A percentile compares a stretch with the other conserved stretches of the same genome.
phyloP scores from a whole-genome alignment of 2,329 filamentous ascomycete genomes.

The Mycogone perniciosa region DNA sequence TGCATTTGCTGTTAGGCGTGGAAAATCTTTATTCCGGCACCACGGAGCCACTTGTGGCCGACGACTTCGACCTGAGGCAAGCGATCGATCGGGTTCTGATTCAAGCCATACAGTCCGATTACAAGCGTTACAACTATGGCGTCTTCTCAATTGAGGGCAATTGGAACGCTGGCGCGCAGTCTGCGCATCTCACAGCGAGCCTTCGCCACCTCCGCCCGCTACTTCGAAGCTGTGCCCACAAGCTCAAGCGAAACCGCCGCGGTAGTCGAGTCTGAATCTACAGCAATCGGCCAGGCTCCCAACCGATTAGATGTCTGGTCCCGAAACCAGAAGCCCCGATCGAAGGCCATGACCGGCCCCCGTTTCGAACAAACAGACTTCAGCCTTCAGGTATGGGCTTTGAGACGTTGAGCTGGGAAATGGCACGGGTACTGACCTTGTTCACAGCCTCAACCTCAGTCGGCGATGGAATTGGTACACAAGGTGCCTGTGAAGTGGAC shows the following conservation, averaged over 20 bases:
- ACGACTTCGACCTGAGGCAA: background rate
- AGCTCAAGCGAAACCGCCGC: conserved; percentile 35
- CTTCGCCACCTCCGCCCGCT: conserved; percentile 43
- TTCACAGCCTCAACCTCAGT: conserved; percentile 72
- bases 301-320: conserved; percentile 82
- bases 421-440: conserved; percentile 1
- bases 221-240: conserved; percentile 38
- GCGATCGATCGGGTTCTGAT: conserved; percentile 2
- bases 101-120: conserved; percentile 8
- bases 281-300: conserved; percentile 68
- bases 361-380: conserved; percentile 97
- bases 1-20: background rate
- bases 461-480: conserved; percentile 94
- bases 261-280: conserved; percentile 35
- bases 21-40: conserved; percentile 9
- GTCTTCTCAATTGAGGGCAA: conserved; percentile 41
- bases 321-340: conserved; percentile 73
- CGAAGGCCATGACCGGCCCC: conserved; percentile 83
- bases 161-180: conserved; percentile 38
- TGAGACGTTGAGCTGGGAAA: background rate
- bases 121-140: conserved; percentile 29
- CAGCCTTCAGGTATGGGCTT: conserved; percentile 65
- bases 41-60: background rate
- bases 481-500: conserved; percentile 92
- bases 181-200: conserved; percentile 39